Conservation (phyloP, 495 filamentous ascomycete genomes). For the Aspergillus sclerotiicarbonarius region DNA sequence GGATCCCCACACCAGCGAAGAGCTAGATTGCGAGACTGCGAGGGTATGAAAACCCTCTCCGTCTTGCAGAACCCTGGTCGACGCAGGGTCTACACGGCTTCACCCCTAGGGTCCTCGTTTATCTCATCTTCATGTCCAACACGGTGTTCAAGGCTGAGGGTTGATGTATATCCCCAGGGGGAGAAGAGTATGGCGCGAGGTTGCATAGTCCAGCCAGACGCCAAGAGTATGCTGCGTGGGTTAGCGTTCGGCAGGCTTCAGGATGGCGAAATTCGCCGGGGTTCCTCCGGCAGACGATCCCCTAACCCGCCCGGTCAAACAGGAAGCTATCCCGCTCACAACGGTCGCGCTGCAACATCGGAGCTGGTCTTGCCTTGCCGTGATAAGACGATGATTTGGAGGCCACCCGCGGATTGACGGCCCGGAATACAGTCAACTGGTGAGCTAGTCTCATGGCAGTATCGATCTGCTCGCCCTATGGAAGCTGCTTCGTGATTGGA, state of each 20-base stretch:
- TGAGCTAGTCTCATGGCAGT: background rate
- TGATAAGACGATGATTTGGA: background rate
- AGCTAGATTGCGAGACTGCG: background rate
- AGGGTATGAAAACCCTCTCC: background rate
- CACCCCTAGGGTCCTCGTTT: too few relatives aligned
- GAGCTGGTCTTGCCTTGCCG: background rate
- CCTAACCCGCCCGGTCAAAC: background rate
- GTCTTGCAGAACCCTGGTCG: too few relatives aligned
- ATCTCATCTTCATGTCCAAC: too few relatives aligned
- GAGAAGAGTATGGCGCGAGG: too few relatives aligned
- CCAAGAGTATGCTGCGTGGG: background rate
- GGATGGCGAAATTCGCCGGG: background rate
- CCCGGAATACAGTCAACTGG: background rate
- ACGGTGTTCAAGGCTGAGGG: too few relatives aligned
- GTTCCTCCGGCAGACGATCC: background rate
- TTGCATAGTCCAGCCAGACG: too few relatives aligned
- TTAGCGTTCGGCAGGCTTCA: background rate
- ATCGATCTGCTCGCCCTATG: background rate
- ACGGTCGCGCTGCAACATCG: background rate
- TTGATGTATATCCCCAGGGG: too few relatives aligned
- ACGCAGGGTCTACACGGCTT: too few relatives aligned
- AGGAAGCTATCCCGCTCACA: background rate
- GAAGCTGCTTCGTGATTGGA: background rate
- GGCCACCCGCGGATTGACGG: background rate
- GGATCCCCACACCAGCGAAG: background rate